phyloP scores from a whole-genome alignment of 306 rosid genomes.

The Vicia villosa region DNA sequence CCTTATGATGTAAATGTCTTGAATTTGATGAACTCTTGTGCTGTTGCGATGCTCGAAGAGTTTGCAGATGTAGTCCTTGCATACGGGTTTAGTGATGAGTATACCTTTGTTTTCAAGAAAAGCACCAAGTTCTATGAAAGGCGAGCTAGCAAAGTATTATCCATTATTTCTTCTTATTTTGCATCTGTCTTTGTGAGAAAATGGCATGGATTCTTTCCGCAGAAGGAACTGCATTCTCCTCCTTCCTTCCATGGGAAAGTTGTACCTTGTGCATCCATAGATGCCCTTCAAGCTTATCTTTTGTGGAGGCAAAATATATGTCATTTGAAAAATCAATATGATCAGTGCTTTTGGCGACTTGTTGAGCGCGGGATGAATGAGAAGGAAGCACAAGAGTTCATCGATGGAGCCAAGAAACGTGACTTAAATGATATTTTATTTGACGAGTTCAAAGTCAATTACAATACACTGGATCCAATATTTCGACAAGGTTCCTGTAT shows the following conservation, averaged over 20 bases:
- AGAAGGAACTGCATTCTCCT: conserved; percentile 50
- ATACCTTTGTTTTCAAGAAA: conserved; percentile 74
- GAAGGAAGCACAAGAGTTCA: conserved; percentile 50
- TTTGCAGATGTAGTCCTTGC: conserved; percentile 68
- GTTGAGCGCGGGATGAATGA: conserved; percentile 62
- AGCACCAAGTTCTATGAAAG: conserved; percentile 71
- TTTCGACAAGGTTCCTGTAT: conserved; percentile 81
- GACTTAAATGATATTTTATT: conserved; percentile 65
- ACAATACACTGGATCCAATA: conserved; percentile 55
- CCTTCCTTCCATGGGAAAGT: conserved; percentile 68
- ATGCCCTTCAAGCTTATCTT: too few relatives aligned
- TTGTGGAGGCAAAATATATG: too few relatives aligned
- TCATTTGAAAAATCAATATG: conserved; percentile 60
- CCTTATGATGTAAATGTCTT: conserved; percentile 59
- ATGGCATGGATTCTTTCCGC: conserved; percentile 71
- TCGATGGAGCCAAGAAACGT: conserved; percentile 57
- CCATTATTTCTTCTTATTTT: conserved; percentile 72
- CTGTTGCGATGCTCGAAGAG: conserved; percentile 55
- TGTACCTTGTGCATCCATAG: conserved; percentile 67
- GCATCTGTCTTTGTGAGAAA: conserved; percentile 57
- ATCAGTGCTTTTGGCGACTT: conserved; percentile 71
- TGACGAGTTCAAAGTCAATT: conserved; percentile 63
- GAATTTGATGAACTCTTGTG: conserved; percentile 78
- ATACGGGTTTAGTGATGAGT: too few relatives aligned
- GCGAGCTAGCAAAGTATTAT: conserved; percentile 76